Conservation (phyloP, 2,329 filamentous ascomycete genomes). For the Ascochyta koolunga region DNA sequence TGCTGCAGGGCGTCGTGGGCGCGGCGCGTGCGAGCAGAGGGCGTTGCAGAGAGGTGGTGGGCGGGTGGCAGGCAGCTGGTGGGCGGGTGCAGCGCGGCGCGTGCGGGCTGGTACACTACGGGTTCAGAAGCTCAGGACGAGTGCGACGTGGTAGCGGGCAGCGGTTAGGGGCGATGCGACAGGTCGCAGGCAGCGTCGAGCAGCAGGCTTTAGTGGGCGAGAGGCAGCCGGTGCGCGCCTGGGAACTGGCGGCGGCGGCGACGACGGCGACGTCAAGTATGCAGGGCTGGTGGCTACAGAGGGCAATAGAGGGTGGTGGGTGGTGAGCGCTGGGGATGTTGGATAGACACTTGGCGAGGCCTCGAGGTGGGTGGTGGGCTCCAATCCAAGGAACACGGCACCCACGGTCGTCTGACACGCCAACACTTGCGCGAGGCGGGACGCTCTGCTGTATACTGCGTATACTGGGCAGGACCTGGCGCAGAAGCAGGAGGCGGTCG, state of each 20-base stretch:
- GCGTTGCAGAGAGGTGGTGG: not conserved
- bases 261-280: constrained; percentile 33
- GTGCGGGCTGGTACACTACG: constrained; percentile 21
- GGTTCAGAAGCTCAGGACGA: constrained; percentile 7
- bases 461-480: constrained; percentile 3
- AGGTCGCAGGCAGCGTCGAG: constrained; percentile 10
- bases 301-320: constrained; percentile 32
- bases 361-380: constrained; percentile 35
- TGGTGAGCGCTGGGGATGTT: constrained; percentile 12
- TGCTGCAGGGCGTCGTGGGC: constrained; percentile 3
- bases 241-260: constrained; percentile 5
- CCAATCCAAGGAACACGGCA: constrained; percentile 26
- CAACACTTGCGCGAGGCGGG: constrained; percentile 13
- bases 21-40: constrained; percentile 6
- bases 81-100: constrained; percentile 3
- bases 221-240: constrained; percentile 13
- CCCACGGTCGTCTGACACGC: constrained; percentile 33
- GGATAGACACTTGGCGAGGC: constrained; percentile 22
- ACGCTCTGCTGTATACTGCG: too few species aligned
- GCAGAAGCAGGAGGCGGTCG: constrained; percentile 18
- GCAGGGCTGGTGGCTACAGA: constrained; percentile 33
- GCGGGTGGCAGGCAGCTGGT: constrained; percentile 5
- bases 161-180: constrained; percentile 24
- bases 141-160: constrained; percentile 24
- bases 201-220: not conserved